Conservation (phyloP, 164 flowering plant species). For the Aristolochia fimbriata region DNA sequence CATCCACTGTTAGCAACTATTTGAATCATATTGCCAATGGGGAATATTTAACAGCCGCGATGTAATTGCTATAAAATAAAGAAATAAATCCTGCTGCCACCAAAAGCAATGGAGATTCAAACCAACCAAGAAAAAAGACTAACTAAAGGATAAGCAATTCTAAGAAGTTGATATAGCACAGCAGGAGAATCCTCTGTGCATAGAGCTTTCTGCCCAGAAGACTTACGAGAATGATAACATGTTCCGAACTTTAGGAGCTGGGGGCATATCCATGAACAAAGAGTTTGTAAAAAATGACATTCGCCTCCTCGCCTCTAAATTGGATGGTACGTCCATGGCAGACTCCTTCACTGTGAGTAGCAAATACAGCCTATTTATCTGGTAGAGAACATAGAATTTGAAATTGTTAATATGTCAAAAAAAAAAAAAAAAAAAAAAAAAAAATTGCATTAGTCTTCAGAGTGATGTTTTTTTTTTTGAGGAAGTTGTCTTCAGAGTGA, state of each 20-base stretch:
- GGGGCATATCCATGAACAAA: conserved; percentile 93
- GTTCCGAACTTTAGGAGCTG: conserved; percentile 96
- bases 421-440: too few species aligned
- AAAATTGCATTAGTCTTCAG: too few species aligned
- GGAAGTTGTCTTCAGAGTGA: too few species aligned
- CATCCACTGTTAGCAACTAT: background rate
- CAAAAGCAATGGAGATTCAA: background rate
- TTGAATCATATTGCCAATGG: background rate
- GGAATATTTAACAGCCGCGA: too few species aligned
- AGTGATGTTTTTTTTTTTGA: too few species aligned
- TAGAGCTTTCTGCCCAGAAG: background rate
- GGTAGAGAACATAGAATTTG: conserved; percentile 3
- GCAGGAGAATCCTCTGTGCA: background rate
- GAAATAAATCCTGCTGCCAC: background rate
- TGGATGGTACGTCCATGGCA: conserved; percentile 98
- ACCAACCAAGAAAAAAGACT: background rate
- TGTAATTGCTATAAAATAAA: too few species aligned
- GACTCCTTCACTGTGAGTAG: conserved; percentile 93
- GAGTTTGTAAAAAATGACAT: conserved; percentile 94
- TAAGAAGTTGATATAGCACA: background rate
- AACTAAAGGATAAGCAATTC: background rate
- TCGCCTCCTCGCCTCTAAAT: conserved; percentile 90
- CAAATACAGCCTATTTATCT: conserved; percentile 75
- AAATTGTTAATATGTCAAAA: too few species aligned
- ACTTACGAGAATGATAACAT: conserved; percentile 98